A percentile compares a stretch with the other conserved stretches of the same genome.
Evolutionary conservation across 495 filamentous ascomycete species (phyloP).

Genomic region (Hypoxylon crocopeplum): DNA sequence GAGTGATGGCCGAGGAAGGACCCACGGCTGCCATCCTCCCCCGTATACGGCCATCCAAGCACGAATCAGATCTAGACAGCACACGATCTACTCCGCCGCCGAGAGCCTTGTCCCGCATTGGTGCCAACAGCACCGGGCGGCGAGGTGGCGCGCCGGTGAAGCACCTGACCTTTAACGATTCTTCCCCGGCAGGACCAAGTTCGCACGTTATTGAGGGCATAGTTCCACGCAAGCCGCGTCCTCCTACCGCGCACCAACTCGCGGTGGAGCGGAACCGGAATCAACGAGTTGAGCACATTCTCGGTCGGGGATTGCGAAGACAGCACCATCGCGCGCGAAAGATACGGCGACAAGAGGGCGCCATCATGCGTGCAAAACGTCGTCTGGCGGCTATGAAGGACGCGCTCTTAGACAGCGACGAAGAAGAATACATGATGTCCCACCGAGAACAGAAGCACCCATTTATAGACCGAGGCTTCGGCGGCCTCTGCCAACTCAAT

Average conservation of each 20-base stretch:
- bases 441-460: constrained; percentile 27
- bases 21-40: constrained; percentile 62
- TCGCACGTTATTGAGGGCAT: constrained; percentile 50
- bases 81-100: constrained; percentile 65
- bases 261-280: constrained; percentile 89
- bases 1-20: constrained; percentile 59
- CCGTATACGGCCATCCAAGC: constrained; percentile 60
- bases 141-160: constrained; percentile 57
- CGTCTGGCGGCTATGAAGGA: constrained; percentile 71
- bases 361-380: constrained; percentile 70
- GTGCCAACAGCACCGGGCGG: constrained; percentile 47
- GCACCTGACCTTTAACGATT: constrained; percentile 57
- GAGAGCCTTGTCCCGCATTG: constrained; percentile 53
- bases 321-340: constrained; percentile 68
- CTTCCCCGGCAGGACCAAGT: constrained; percentile 54
- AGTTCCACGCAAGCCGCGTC: constrained; percentile 65
- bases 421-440: constrained; percentile 60
- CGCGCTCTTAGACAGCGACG: constrained; percentile 79
- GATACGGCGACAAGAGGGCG: constrained; percentile 64
- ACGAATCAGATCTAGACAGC: constrained; percentile 65
- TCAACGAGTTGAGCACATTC: constrained; percentile 84
- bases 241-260: constrained; percentile 90
- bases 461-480: constrained; percentile 65
- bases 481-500: constrained; percentile 72
- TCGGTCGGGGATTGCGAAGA: constrained; percentile 73